A percentile compares a stretch with the other conserved stretches of the same genome.
phyloP scores from a whole-genome alignment of 2,329 filamentous ascomycete genomes.

The Exophiala mesophila region DNA sequence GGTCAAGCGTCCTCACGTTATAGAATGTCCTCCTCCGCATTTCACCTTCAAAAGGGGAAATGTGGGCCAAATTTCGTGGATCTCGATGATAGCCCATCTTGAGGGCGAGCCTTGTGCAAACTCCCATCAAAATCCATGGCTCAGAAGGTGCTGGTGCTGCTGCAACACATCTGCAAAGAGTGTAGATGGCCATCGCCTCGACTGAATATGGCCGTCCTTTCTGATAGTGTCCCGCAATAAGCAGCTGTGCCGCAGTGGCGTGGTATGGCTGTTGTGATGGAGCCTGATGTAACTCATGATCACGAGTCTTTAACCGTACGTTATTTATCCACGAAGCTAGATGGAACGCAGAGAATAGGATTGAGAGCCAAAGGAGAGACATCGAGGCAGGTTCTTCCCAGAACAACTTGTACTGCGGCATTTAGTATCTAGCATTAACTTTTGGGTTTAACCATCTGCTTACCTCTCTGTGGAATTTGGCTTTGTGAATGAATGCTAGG shows the following conservation, averaged over 20 bases:
- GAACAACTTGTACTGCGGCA: constrained; percentile 46
- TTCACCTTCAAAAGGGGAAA: constrained; percentile 53
- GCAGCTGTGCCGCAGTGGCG: constrained; percentile 43
- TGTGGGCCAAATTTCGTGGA: constrained; percentile 47
- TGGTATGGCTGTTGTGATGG: constrained; percentile 32
- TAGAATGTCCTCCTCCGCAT: constrained; percentile 41
- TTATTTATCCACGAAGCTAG: constrained; percentile 43
- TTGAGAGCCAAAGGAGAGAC: constrained; percentile 47
- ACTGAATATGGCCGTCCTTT: constrained; percentile 48
- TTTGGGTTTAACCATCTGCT: background rate
- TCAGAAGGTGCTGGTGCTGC: constrained; percentile 49
- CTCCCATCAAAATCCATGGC: constrained; percentile 50
- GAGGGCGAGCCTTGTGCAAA: constrained; percentile 54
- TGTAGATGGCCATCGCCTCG: constrained; percentile 52
- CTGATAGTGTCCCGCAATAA: constrained; percentile 51
- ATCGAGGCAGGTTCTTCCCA: constrained; percentile 47
- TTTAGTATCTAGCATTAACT: constrained; percentile 1
- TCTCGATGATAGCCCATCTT: constrained; percentile 58
- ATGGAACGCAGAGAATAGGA: constrained; percentile 53
- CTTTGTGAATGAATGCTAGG: constrained; percentile 9
- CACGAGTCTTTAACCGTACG: constrained; percentile 13
- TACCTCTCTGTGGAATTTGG: constrained; percentile 6
- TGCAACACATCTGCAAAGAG: constrained; percentile 49
- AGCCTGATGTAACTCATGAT: background rate
- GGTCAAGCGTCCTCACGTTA: constrained; percentile 49